These are phyloP conservation scores for Populus hybrid DNA, from an alignment of 441 rosid species.

Conservation along the genomic window DNA sequence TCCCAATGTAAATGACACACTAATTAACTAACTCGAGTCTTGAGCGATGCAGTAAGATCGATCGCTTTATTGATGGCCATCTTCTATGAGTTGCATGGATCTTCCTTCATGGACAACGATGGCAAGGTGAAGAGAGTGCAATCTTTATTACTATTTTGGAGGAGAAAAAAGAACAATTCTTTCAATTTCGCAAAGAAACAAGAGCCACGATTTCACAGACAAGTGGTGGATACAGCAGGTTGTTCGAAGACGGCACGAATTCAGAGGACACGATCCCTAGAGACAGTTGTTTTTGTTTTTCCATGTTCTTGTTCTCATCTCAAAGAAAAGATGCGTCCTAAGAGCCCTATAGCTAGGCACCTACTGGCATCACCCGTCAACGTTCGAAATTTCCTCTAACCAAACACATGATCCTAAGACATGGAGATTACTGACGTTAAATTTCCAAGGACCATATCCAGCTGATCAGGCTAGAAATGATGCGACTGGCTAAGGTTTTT, in stretches of 20 bases:
- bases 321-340: not conserved
- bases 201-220: not conserved
- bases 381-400: not conserved
- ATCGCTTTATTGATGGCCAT: not conserved
- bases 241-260: not conserved
- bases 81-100: not conserved
- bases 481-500: not conserved
- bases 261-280: not conserved
- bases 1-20: no score
- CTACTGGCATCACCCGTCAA: not conserved
- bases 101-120: not conserved
- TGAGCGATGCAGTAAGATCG: no score
- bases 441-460: not conserved
- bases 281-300: not conserved
- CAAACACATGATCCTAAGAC: not conserved
- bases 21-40: no score
- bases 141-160: not conserved
- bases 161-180: not conserved
- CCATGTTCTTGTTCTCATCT: not conserved
- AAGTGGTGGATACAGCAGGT: not conserved
- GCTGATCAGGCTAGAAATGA: not conserved
- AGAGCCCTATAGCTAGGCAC: not conserved
- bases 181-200: not conserved
- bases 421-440: not conserved
- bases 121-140: not conserved